Evolutionary conservation across 73 alveolate genomes (phyloP).

Genomic region (Tetrahymena thermophila): DNA sequence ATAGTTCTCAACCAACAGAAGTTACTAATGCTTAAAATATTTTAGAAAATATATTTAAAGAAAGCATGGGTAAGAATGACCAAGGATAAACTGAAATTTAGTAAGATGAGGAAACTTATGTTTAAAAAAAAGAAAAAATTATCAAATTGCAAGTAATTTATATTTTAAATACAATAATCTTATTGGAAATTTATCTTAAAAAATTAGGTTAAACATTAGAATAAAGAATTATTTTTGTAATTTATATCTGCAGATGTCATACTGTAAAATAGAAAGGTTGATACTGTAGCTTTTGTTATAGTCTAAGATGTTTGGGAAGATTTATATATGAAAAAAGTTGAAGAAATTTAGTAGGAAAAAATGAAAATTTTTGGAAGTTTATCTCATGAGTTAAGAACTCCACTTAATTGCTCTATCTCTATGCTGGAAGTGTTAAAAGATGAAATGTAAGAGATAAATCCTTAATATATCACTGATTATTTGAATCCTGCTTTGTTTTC

Average conservation of each 20-base stretch:
- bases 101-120: no score
- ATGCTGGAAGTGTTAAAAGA: not conserved
- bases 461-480: not conserved
- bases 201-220: not conserved
- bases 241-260: not conserved
- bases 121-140: not conserved
- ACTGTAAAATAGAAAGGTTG: not conserved
- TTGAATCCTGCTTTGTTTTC: constrained; percentile 7
- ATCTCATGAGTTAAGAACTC: not conserved
- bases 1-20: no score
- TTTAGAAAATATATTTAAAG: no score
- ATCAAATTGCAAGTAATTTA: not conserved
- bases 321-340: not conserved
- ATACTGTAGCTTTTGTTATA: not conserved
- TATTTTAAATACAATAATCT: not conserved
- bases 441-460: not conserved
- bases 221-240: not conserved
- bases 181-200: not conserved
- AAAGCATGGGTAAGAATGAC: no score
- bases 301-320: not conserved
- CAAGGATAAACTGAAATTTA: no score
- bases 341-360: not conserved
- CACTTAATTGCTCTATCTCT: not conserved
- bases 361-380: not conserved
- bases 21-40: no score